phyloP scores from a whole-genome alignment of 2,329 filamentous ascomycete genomes.

The Aureobasidium lini region DNA sequence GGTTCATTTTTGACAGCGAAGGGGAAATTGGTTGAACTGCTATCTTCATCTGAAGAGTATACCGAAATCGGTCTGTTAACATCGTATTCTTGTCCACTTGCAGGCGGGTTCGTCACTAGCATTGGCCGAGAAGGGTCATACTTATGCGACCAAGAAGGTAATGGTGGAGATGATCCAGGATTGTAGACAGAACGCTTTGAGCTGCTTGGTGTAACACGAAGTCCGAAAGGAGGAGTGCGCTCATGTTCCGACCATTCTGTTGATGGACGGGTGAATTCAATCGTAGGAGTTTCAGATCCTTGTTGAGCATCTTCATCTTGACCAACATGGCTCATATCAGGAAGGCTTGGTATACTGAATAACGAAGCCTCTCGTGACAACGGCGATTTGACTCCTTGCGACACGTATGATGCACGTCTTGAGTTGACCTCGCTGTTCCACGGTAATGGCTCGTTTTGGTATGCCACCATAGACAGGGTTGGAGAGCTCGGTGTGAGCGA shows the following conservation, averaged over 20 bases:
- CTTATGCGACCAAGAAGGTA: conserved; percentile 12
- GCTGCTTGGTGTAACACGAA: conserved; percentile 5
- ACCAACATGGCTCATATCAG: conserved; percentile 21
- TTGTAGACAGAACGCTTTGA: background rate
- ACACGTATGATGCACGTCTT: background rate
- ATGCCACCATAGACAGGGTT: conserved; percentile 24
- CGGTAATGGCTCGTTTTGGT: conserved; percentile 4
- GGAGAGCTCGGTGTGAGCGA: conserved; percentile 36
- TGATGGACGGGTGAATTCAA: conserved; percentile 15
- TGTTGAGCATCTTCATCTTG: background rate
- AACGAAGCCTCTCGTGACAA: conserved; percentile 16
- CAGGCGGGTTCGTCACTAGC: conserved; percentile 5
- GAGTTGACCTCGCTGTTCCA: background rate
- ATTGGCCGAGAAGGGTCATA: conserved; percentile 25
- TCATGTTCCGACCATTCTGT: conserved; percentile 10
- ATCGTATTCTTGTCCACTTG: conserved; percentile 22
- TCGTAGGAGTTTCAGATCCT: conserved; percentile 6
- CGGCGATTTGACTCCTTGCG: background rate
- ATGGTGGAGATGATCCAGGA: background rate
- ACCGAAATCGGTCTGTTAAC: conserved; percentile 16
- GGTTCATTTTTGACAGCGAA: conserved; percentile 7
- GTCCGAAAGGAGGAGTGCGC: conserved; percentile 4
- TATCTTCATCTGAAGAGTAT: conserved; percentile 11
- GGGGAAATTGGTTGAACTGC: conserved; percentile 13
- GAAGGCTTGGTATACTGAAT: conserved; percentile 32